Base-by-base conservation (phyloP, 768 basidiomycete genomes). In the Hysterangium stoloniferum region DNA sequence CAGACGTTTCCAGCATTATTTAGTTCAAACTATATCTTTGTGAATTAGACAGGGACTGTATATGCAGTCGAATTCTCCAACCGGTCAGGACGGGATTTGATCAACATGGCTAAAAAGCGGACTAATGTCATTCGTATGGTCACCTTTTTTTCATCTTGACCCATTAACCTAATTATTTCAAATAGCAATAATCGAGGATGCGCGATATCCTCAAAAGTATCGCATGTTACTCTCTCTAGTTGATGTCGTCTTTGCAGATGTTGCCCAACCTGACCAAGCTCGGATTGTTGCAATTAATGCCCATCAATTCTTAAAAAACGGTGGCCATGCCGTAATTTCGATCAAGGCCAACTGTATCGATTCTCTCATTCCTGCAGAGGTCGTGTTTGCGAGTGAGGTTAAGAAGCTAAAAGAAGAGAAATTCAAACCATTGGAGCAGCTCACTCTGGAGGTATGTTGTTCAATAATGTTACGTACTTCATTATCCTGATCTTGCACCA, bases 321-420 rank as follows among this genome's bases (percentile, higher is more conserved):
- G 78, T 27, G 96, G 96, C 2, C 90, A 96, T 60, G 74, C 79
- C 59, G 82, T 99, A 59, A 92, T 99, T 56, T 98, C 95, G 48
- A 96, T 99, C 78, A 99, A 99, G 74, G 96, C 96, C 27, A 92
- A 87, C 61, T 99, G 96, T 74, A 86, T 99, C 66, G 96, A 99
- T 68, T 97, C 92, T 36, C 97, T 94, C n/a, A 78, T 78, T 3
- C 80, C 90, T 2, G 82, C 96, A 8, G 89, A 91, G 56, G 82
- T 81, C 22, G 84, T 98, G 41, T 99, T 98, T 60, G 85, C 90
- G 1, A 69, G 75, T 32, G 91, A 98, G 68, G 86, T 97, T 35
- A 79, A 91, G 64, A 77, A 70, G 55, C 72, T 98, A 61, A 81
- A 84, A 64, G 73, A 76, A 41, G 75, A 73, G 61, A 83, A 80